phyloP scores from a whole-genome alignment of 768 basidiomycete species.

The Cyclocybe cylindracea region DNA sequence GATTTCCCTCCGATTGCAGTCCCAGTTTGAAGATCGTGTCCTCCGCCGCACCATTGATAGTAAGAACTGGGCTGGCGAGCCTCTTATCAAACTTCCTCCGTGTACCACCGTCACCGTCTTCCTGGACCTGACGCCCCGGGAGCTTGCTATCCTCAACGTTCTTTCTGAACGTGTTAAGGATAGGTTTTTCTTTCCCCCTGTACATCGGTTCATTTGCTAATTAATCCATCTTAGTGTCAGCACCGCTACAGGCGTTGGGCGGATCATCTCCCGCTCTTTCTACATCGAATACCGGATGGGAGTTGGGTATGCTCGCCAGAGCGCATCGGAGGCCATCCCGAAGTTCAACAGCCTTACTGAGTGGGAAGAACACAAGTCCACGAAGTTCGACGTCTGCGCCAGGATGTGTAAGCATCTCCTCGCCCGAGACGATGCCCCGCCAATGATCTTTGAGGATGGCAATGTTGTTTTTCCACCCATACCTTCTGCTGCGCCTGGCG shows the following conservation, averaged over 20 bases:
- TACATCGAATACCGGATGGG: conserved; percentile 15
- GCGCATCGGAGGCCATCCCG: conserved; percentile 3
- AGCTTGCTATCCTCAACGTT: conserved; percentile 18
- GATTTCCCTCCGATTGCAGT: conserved; percentile 11
- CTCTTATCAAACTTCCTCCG: conserved; percentile 17
- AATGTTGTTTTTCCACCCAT: conserved; percentile 1
- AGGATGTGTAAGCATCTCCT: conserved; percentile 8
- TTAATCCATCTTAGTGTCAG: conserved; percentile 3
- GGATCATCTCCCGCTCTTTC: conserved; percentile 9
- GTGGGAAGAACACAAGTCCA: conserved; percentile 13
- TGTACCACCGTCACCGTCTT: background rate
- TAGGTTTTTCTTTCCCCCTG: background rate
- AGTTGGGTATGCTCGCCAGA: conserved; percentile 4
- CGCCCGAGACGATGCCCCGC: conserved; percentile 10
- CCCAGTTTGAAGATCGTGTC: conserved; percentile 13
- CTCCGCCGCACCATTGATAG: conserved; percentile 15
- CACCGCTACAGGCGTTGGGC: background rate
- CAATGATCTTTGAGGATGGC: conserved; percentile 12
- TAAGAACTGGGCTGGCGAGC: conserved; percentile 3
- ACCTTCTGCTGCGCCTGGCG: background rate
- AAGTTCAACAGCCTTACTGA: conserved; percentile 7
- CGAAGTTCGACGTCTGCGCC: conserved; percentile 15
- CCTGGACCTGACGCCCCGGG: conserved; percentile 12
- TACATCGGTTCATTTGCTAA: background rate
- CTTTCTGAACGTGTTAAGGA: conserved; percentile 9